A percentile compares a stretch with the other conserved stretches of the same genome.
Evolutionary conservation across 192 early-diverging fungal species (phyloP).

Genomic region (Oehlia diaphana): DNA sequence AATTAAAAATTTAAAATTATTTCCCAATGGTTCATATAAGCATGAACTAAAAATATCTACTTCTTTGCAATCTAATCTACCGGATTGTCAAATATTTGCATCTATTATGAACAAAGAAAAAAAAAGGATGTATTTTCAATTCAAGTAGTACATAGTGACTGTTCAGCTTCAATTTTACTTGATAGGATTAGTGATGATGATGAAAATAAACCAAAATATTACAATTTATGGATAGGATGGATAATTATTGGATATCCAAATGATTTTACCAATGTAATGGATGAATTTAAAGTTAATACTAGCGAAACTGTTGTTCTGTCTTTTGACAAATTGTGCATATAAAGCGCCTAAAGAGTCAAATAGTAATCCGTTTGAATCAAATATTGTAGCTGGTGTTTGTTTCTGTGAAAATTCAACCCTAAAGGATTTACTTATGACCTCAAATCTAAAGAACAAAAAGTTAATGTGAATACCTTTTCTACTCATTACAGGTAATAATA

Average conservation of each 20-base stretch:
- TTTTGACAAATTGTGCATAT: not conserved
- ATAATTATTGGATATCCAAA: constrained; percentile 7
- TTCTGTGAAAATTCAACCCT: not conserved
- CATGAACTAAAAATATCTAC: not conserved
- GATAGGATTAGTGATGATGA: not conserved
- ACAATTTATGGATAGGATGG: not conserved
- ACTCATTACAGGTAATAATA: not conserved
- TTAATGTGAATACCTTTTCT: not conserved
- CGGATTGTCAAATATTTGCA: not conserved
- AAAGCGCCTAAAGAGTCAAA: not conserved
- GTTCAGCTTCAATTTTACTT: not conserved
- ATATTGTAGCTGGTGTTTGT: not conserved
- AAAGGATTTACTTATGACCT: not conserved
- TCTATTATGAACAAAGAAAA: not conserved
- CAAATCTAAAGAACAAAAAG: not conserved
- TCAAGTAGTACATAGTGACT: not conserved
- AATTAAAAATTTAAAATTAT: not conserved
- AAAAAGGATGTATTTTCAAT: not conserved
- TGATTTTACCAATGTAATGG: not conserved
- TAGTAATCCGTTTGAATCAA: not conserved
- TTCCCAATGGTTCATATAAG: not conserved
- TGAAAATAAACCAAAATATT: not conserved
- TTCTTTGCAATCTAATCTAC: not conserved
- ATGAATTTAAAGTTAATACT: not conserved
- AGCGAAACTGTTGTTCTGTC: not conserved